Evolutionary conservation across 2,329 filamentous ascomycete genomes (phyloP).

Genomic region (Colletotrichum melonis): DNA sequence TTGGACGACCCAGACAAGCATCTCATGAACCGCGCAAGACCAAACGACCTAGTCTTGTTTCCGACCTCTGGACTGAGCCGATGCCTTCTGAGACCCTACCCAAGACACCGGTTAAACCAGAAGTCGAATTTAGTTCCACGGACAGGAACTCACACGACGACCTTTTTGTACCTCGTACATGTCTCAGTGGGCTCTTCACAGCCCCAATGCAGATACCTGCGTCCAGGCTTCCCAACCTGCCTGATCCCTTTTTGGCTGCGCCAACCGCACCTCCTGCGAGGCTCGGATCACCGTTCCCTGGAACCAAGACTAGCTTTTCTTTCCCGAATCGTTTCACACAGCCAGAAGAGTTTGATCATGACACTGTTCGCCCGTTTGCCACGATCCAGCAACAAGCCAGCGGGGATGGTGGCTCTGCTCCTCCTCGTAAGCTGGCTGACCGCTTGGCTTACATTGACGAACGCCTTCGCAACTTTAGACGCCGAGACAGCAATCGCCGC

Average conservation of each 20-base stretch:
- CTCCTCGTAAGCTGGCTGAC: constrained; percentile 58
- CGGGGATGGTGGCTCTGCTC: constrained; percentile 46
- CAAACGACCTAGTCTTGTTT: constrained; percentile 65
- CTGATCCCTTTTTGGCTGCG: constrained; percentile 33
- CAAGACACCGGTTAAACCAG: constrained; percentile 36
- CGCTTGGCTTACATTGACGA: constrained; percentile 70
- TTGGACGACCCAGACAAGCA: constrained; percentile 55
- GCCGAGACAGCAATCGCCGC: constrained; percentile 51
- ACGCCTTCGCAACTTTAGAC: constrained; percentile 65
- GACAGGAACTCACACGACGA: constrained; percentile 47
- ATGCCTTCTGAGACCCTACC: constrained; percentile 41
- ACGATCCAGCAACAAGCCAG: constrained; percentile 64
- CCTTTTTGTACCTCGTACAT: constrained; percentile 54
- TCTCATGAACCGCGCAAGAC: constrained; percentile 58
- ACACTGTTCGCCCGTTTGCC: constrained; percentile 63
- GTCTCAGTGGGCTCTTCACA: constrained; percentile 53
- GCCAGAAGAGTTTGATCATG: constrained; percentile 56
- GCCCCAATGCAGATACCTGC: constrained; percentile 24
- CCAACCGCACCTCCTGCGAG: constrained; percentile 56
- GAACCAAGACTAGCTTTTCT: constrained; percentile 62
- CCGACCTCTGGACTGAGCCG: constrained; percentile 65
- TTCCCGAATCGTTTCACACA: constrained; percentile 69
- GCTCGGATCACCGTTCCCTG: constrained; percentile 70
- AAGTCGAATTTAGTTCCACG: constrained; percentile 49
- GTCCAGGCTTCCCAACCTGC: not conserved